A percentile compares a stretch with the other conserved stretches of the same genome.
Evolutionary conservation across 805 yeast genomes (phyloP).

Genomic region (Wickerhamomyces ciferrii): DNA sequence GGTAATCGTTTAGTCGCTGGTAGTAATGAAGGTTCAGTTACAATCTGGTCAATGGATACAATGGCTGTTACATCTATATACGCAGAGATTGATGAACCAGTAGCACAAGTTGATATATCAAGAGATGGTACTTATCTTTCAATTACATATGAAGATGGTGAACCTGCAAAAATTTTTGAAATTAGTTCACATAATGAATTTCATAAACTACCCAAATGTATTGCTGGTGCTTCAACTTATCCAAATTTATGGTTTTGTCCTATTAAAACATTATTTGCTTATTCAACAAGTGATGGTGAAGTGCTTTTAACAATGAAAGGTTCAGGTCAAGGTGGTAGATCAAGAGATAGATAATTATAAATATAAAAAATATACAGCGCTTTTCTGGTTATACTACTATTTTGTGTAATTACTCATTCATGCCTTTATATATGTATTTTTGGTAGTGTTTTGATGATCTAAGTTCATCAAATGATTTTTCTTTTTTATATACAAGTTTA

Average conservation of each 20-base stretch:
- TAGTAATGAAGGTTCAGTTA: slow-evolving; percentile 50
- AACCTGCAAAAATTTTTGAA: slow-evolving; percentile 36
- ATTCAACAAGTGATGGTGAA: slow-evolving; percentile 21
- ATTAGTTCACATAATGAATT: slow-evolving; percentile 21
- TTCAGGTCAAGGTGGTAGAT: not conserved
- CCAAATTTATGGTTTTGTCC: slow-evolving; percentile 30
- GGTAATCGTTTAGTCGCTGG: slow-evolving; percentile 50
- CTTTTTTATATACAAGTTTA: not conserved
- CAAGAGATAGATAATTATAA: not conserved
- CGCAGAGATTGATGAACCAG: slow-evolving; percentile 37
- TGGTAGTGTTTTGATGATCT: not conserved
- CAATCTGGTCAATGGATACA: slow-evolving; percentile 40
- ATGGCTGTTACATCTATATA: slow-evolving; percentile 34
- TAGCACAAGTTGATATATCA: slow-evolving; percentile 33
- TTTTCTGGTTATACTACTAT: too few species aligned
- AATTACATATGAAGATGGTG: slow-evolving; percentile 35
- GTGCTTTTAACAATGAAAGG: slow-evolving; percentile 3
- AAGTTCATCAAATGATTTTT: not conserved
- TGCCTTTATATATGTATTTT: not conserved
- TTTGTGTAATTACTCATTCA: not conserved
- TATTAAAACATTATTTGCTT: slow-evolving; percentile 17
- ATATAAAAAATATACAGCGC: too few species aligned
- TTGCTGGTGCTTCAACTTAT: slow-evolving; percentile 13
- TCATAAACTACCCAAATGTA: slow-evolving; percentile 11
- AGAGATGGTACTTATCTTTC: slow-evolving; percentile 43